Evolutionary conservation across 1,284 basidiomycete genomes (phyloP), one percentile per base, ranked within the genome.

Genomic region (Jaminaea rosea): DNA sequence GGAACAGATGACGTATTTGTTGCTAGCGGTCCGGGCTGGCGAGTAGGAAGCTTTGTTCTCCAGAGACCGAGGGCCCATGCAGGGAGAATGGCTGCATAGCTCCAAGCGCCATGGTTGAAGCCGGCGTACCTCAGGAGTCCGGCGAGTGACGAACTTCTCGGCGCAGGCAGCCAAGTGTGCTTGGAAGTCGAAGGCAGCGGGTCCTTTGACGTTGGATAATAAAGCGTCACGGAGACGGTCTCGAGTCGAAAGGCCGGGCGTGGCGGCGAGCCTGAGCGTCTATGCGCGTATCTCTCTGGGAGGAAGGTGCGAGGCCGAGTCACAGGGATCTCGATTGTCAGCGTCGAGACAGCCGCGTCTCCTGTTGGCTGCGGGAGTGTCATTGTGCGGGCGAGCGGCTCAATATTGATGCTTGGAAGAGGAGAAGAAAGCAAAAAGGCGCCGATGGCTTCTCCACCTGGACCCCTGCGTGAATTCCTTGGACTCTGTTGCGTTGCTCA

Each of bases 81-180:
- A 1, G 63, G 63, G 10, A 67, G 32, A 19, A 65, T 29, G 55
- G 58, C 63, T 10, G 65, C 58, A 26, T 61, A 65, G 42, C 58
- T 63, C n/a, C n/a, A n/a, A n/a, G n/a, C n/a, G n/a, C n/a, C n/a
- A n/a, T n/a, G n/a, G 17, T 58, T 44, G 11, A 69, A 53, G 42
- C 63, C 63, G 1, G 62, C 67, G 26, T 67, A 66, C 46, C 66
- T 67, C 45, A 69, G 54, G 27, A 67, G 47, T 19, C 65, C 63
- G 26, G 55, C 63, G 19, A 65, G 56, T 24, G 54, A 58, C 27
- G 52, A 53, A 39, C 62, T 26, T 23, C 57, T 56, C 27, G 63
- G 59, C 11, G 53, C 39, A 39, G 60, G 56, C 17, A 63, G 58
- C 59, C 59, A 63, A n/a, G n/a, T n/a, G n/a, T n/a, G n/a, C n/a